Evolutionary conservation across 2,329 filamentous ascomycete species (phyloP).

Genomic region (Cladosporium sp.): DNA sequence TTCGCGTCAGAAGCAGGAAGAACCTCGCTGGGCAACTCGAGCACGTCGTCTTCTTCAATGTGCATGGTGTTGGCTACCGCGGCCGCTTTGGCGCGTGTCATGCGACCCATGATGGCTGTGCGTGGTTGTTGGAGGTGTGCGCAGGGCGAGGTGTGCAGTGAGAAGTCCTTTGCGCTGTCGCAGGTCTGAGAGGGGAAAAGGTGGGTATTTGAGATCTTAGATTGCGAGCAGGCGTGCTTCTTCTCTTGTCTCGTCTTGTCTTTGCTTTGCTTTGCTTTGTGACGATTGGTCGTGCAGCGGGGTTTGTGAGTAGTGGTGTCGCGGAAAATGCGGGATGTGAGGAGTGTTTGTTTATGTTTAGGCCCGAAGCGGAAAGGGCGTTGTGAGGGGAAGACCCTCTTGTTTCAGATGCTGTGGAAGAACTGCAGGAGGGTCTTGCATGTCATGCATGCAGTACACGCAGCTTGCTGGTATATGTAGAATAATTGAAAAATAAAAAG

Average conservation of each 20-base stretch:
- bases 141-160: neutral
- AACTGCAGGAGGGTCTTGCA: too few species aligned
- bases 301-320: neutral
- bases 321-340: neutral
- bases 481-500: too few species aligned
- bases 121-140: neutral
- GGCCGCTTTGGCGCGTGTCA: constrained; percentile 40
- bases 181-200: neutral
- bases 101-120: constrained; percentile 27
- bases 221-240: neutral
- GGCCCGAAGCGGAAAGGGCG: neutral
- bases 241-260: too few species aligned
- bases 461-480: too few species aligned
- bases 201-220: neutral
- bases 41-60: constrained; percentile 30
- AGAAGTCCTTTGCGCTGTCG: neutral
- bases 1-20: neutral
- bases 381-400: neutral
- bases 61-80: constrained; percentile 36
- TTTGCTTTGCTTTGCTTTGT: too few species aligned
- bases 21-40: constrained; percentile 26
- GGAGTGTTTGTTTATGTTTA: neutral
- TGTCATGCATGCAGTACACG: too few species aligned
- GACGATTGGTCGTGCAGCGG: too few species aligned
- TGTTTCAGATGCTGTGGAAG: too few species aligned